Evolutionary conservation across 169 alveolate species (phyloP).

Genomic region (Miamiensis avidus): DNA sequence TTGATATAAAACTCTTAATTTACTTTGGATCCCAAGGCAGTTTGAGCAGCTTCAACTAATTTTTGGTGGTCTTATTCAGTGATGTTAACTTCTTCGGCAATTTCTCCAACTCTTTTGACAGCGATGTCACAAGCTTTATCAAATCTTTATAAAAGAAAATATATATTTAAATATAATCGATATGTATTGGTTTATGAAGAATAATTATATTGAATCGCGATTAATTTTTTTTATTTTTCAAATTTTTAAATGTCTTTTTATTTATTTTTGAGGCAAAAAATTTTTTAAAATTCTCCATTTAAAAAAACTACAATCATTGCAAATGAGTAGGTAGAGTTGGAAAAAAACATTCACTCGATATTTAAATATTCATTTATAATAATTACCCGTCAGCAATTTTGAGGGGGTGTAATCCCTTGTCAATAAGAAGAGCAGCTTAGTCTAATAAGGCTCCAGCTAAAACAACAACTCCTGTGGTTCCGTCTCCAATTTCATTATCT

Average conservation of each 20-base stretch:
- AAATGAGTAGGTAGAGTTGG: too few species aligned
- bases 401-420: conserved; percentile 98
- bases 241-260: not conserved
- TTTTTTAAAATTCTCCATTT: too few species aligned
- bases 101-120: conserved; percentile 81
- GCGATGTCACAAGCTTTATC: conserved; percentile 98
- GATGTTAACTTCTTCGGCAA: conserved; percentile 86
- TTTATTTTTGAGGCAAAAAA: not conserved
- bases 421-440: conserved; percentile 94
- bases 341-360: too few species aligned
- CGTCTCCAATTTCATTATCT: conserved; percentile 99
- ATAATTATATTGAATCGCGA: not conserved
- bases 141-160: conserved; percentile 39
- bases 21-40: conserved; percentile 98
- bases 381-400: conserved; percentile 95
- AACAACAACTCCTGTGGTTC: conserved; percentile 99
- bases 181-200: not conserved
- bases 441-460: conserved; percentile 98
- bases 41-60: conserved; percentile 90
- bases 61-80: conserved; percentile 61
- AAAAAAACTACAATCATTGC: not conserved
- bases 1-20: conserved; percentile 67
- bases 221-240: not conserved
- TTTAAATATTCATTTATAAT: too few species aligned
- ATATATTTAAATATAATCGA: too few species aligned